phyloP scores from a whole-genome alignment of 2,329 filamentous ascomycete genomes.

The Triangularia setosa region DNA sequence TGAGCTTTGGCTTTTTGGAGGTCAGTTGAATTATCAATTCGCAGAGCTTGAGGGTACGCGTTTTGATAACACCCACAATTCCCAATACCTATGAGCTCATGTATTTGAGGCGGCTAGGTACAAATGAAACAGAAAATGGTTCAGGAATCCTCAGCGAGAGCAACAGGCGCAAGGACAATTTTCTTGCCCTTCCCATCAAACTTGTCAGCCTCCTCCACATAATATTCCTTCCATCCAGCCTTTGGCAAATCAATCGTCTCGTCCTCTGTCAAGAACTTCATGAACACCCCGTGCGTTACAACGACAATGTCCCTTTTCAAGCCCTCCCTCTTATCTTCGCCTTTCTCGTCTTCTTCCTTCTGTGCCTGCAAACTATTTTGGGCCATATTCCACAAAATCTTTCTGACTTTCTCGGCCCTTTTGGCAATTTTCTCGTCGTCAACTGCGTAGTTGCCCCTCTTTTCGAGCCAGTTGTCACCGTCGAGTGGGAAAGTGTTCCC shows the following conservation, averaged over 20 bases:
- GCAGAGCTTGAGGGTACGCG: too few relatives aligned
- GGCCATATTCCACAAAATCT: slow-evolving; percentile 10
- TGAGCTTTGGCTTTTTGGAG: too few relatives aligned
- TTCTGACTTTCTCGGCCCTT: slow-evolving; percentile 20
- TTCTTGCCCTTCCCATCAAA: neutral
- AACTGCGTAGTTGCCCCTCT: slow-evolving; percentile 22
- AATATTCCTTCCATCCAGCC: slow-evolving; percentile 30
- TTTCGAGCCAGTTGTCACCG: slow-evolving; percentile 20
- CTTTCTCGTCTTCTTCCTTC: neutral
- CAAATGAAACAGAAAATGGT: neutral
- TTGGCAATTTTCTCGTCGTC: slow-evolving; percentile 21
- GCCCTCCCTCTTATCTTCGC: neutral
- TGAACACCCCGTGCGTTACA: slow-evolving; percentile 32
- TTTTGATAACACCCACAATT: too few relatives aligned
- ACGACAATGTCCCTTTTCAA: slow-evolving; percentile 26
- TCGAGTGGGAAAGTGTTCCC: slow-evolving; percentile 1
- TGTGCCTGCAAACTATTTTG: neutral
- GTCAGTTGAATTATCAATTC: too few relatives aligned
- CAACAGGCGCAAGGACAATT: neutral
- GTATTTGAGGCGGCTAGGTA: too few relatives aligned
- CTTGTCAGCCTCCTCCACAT: slow-evolving; percentile 2
- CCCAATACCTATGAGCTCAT: too few relatives aligned
- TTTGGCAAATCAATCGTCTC: slow-evolving; percentile 30
- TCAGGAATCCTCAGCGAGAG: neutral
- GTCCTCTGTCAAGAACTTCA: slow-evolving; percentile 30